Conservation (phyloP, 345 rosid species). For the Eucalyptus camaldulensis region DNA sequence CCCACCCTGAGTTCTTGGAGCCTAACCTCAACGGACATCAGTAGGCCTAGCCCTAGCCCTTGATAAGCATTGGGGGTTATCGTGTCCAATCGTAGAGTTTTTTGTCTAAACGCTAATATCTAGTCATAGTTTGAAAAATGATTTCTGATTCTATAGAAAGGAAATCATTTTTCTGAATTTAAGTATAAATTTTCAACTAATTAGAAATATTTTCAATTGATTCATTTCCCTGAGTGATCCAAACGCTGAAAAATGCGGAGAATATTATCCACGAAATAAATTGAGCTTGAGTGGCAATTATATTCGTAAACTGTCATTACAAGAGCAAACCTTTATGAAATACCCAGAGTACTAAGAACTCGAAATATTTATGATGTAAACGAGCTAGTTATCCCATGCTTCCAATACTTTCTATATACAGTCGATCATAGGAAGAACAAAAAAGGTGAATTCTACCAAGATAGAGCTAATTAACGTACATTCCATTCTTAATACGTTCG, state of each 20-base stretch:
- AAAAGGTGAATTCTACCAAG: neutral
- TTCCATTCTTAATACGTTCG: neutral
- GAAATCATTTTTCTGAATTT: accelerated
- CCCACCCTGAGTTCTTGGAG: neutral
- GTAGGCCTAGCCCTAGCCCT: neutral
- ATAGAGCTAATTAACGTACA: neutral
- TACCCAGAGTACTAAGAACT: neutral
- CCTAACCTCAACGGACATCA: accelerated
- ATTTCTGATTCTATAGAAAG: too few species aligned
- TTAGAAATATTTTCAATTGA: too few species aligned
- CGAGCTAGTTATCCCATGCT: neutral
- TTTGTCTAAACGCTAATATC: too few species aligned
- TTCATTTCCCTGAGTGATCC: accelerated
- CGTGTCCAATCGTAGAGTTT: neutral
- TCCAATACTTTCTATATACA: too few species aligned
- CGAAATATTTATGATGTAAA: too few species aligned
- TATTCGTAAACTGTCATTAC: accelerated
- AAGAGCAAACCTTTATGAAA: neutral
- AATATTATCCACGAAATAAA: accelerated
- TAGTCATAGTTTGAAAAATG: accelerated
- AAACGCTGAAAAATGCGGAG: accelerated
- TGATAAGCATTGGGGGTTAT: neutral
- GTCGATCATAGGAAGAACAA: neutral
- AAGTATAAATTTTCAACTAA: accelerated
- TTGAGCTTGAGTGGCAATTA: neutral